Percentiles rank a stretch among this genome's conserved stretches.
Conservation (phyloP, 2,329 filamentous ascomycete genomes). For the Penicillium polonicum region DNA sequence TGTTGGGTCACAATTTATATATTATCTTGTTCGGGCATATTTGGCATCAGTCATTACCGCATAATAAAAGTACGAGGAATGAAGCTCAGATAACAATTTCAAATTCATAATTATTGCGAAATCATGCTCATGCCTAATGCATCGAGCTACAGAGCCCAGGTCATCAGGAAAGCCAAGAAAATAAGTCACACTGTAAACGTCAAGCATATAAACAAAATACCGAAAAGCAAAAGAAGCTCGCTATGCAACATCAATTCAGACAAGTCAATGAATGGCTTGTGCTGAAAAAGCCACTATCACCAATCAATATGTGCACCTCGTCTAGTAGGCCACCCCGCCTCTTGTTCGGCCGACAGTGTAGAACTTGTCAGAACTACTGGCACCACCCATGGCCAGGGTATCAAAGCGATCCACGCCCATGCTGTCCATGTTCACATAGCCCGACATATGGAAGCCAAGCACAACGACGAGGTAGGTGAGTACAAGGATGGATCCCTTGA, state of each 20-base stretch:
- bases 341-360: constrained; percentile 43
- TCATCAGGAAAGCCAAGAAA: neutral
- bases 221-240: neutral
- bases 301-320: constrained; percentile 3
- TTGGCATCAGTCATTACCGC: constrained; percentile 7
- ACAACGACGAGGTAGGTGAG: constrained; percentile 91
- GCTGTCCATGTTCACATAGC: constrained; percentile 56
- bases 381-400: constrained; percentile 45
- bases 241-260: constrained; percentile 8
- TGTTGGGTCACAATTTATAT: neutral
- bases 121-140: neutral
- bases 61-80: neutral
- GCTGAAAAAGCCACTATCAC: neutral
- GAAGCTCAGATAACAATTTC: neutral
- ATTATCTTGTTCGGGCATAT: neutral
- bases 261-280: neutral
- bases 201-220: neutral
- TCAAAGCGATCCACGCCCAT: constrained; percentile 51
- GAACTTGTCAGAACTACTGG: constrained; percentile 36
- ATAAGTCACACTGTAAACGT: neutral
- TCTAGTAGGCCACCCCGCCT: constrained; percentile 38
- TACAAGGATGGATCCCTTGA: constrained; percentile 95
- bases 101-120: neutral
- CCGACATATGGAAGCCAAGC: constrained; percentile 85
- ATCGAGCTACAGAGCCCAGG: neutral